A percentile compares a stretch with the other conserved stretches of the same genome.
Conservation (phyloP, 2,329 filamentous ascomycete genomes). For the Colletotrichum cordylinicola region DNA sequence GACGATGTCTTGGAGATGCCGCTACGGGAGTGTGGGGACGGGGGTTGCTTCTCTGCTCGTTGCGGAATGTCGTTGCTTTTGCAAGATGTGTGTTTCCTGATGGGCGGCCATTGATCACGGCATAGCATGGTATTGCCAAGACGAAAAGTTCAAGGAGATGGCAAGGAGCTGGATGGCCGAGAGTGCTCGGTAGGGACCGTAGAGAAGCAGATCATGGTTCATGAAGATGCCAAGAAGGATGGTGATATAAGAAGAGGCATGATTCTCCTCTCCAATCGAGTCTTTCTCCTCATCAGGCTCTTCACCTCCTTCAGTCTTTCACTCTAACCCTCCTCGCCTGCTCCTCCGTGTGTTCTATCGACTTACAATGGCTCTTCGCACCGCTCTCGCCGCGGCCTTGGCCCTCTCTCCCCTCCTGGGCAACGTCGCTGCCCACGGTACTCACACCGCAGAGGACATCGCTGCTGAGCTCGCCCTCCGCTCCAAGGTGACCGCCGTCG, state of each 20-base stretch:
- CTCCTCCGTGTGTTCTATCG: neutral
- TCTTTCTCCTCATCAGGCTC: neutral
- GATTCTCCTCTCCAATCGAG: neutral
- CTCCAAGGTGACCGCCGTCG: conserved; percentile 35
- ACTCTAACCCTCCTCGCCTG: neutral
- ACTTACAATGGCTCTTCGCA: conserved; percentile 6
- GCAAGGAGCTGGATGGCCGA: neutral
- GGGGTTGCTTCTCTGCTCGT: neutral
- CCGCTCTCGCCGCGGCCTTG: conserved; percentile 6
- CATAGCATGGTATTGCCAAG: neutral
- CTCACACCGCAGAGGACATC: conserved; percentile 31
- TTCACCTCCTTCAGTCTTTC: conserved; percentile 3
- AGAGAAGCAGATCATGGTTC: neutral
- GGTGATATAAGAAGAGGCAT: neutral
- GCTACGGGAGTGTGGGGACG: neutral
- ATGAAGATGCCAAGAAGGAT: neutral
- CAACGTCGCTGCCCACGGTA: conserved; percentile 34
- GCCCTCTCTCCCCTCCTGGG: conserved; percentile 25
- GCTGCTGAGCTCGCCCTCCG: conserved; percentile 38
- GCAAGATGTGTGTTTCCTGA: neutral
- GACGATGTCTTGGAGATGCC: conserved; percentile 4
- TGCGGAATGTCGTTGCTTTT: neutral
- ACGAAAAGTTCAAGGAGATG: neutral
- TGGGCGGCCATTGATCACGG: neutral
- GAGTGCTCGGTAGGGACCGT: neutral